Evolutionary conservation across 1,284 basidiomycete genomes (phyloP).

Genomic region (Puccinia novopanici): DNA sequence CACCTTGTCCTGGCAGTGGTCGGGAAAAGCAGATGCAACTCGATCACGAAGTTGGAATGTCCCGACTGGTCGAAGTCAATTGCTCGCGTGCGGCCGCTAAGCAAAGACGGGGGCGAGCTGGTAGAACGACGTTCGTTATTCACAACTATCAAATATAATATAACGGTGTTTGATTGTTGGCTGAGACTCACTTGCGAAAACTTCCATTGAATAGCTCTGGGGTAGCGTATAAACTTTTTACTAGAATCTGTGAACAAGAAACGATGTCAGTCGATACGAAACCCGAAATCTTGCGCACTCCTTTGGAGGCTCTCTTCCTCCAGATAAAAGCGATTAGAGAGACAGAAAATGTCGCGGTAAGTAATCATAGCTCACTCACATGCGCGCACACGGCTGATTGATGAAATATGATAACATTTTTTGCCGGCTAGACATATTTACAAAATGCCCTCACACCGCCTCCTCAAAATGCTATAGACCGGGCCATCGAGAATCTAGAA

Average conservation of each 20-base stretch:
- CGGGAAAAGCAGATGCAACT: conserved; percentile 87
- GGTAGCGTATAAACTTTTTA: conserved; percentile 40
- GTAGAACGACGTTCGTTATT: conserved; percentile 76
- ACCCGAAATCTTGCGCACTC: conserved; percentile 87
- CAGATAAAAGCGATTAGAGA: conserved; percentile 80
- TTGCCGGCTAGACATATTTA: conserved; percentile 63
- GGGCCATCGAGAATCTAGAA: conserved; percentile 73
- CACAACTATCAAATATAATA: conserved; percentile 39
- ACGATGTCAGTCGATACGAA: background rate
- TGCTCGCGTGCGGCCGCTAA: conserved; percentile 76
- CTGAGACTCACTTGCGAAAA: conserved; percentile 9
- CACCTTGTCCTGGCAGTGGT: conserved; percentile 62
- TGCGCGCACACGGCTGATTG: background rate
- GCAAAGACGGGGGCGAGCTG: conserved; percentile 85
- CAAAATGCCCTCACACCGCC: conserved; percentile 81
- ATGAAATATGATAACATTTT: conserved; percentile 10
- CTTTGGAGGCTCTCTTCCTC: conserved; percentile 78
- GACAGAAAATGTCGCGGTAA: conserved; percentile 75
- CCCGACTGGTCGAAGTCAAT: conserved; percentile 76
- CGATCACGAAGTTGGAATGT: conserved; percentile 74
- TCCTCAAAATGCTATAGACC: conserved; percentile 72
- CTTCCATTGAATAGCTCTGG: conserved; percentile 20
- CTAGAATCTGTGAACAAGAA: conserved; percentile 39
- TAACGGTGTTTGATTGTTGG: background rate
- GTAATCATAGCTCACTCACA: conserved; percentile 54